These are phyloP conservation scores for Neocucurbitaria cava DNA, from an alignment of 2,329 filamentous ascomycete species.

Conservation along the genomic window DNA sequence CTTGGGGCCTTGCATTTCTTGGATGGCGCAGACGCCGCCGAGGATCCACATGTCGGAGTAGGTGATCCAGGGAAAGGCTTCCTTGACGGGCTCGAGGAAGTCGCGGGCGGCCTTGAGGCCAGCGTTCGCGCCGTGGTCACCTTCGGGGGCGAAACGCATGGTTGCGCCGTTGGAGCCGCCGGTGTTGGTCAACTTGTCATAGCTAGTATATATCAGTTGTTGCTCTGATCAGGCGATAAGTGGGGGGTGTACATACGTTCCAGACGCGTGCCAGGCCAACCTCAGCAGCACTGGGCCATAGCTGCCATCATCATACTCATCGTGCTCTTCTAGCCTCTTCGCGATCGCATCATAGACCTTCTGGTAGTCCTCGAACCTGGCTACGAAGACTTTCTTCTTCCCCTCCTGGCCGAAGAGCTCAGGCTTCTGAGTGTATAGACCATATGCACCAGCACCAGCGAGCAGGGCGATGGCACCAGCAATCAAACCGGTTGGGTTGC, in stretches of 20 bases:
- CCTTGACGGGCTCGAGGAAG: conserved; percentile 91
- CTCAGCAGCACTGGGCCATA: conserved; percentile 91
- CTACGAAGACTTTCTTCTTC: conserved; percentile 66
- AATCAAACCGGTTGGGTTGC: conserved; percentile 54
- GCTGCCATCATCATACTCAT: conserved; percentile 95
- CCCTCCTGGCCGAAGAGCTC: conserved; percentile 50
- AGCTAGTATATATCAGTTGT: conserved; percentile 52
- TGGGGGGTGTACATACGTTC: conserved; percentile 62
- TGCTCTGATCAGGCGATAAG: too few species aligned
- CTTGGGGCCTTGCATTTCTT: conserved; percentile 91
- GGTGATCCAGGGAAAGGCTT: conserved; percentile 89
- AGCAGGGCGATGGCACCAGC: conserved; percentile 42
- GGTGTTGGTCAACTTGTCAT: conserved; percentile 84
- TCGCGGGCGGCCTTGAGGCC: conserved; percentile 85
- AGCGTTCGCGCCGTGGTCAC: conserved; percentile 90
- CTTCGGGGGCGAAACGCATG: conserved; percentile 93
- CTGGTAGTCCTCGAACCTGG: conserved; percentile 89
- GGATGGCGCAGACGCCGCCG: conserved; percentile 81
- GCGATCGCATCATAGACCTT: conserved; percentile 92
- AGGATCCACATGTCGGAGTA: conserved; percentile 99
- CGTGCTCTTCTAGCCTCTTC: conserved; percentile 79
- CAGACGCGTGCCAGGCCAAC: conserved; percentile 92
- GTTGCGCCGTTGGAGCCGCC: conserved; percentile 96
- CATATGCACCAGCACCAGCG: conserved; percentile 36
- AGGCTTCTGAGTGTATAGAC: conserved; percentile 63